Evolutionary conservation across 1,284 basidiomycete genomes (phyloP).

Genomic region (Porogramme epimiltina): DNA sequence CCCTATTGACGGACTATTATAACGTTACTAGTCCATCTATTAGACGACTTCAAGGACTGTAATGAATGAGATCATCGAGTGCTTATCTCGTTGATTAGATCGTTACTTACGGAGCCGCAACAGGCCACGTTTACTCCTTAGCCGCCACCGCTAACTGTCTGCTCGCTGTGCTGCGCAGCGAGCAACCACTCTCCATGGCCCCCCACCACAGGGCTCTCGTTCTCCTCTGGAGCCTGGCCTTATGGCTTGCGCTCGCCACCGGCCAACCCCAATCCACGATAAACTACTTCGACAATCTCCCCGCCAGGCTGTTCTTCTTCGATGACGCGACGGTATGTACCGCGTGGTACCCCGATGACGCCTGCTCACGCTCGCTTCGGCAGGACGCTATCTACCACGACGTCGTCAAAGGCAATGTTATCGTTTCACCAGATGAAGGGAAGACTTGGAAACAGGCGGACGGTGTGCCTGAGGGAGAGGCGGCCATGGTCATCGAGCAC

Average conservation of each 20-base stretch:
- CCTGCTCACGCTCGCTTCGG: not conserved
- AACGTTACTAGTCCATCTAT: too few species aligned
- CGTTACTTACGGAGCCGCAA: not conserved
- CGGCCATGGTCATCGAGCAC: constrained; percentile 82
- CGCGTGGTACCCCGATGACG: constrained; percentile 14
- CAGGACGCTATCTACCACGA: constrained; percentile 88
- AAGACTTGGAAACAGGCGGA: constrained; percentile 73
- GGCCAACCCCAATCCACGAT: constrained; percentile 47
- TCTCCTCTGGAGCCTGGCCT: constrained; percentile 35
- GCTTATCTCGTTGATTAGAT: not conserved
- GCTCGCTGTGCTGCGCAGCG: constrained; percentile 26
- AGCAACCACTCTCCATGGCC: constrained; percentile 35
- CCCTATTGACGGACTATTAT: too few species aligned
- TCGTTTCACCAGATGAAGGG: constrained; percentile 89
- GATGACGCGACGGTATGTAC: constrained; percentile 79
- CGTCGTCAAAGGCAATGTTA: constrained; percentile 64
- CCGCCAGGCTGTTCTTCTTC: constrained; percentile 88
- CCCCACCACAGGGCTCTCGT: constrained; percentile 36
- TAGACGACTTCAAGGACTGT: too few species aligned
- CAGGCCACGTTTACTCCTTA: not conserved
- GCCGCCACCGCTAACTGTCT: constrained; percentile 7
- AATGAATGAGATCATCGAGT: too few species aligned
- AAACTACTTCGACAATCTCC: constrained; percentile 69
- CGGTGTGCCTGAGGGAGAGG: constrained; percentile 64
- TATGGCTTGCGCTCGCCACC: constrained; percentile 23